Evolutionary conservation across 108 stramenopile genomes (phyloP).

Genomic region (Pseudonitzschia multiseries): DNA sequence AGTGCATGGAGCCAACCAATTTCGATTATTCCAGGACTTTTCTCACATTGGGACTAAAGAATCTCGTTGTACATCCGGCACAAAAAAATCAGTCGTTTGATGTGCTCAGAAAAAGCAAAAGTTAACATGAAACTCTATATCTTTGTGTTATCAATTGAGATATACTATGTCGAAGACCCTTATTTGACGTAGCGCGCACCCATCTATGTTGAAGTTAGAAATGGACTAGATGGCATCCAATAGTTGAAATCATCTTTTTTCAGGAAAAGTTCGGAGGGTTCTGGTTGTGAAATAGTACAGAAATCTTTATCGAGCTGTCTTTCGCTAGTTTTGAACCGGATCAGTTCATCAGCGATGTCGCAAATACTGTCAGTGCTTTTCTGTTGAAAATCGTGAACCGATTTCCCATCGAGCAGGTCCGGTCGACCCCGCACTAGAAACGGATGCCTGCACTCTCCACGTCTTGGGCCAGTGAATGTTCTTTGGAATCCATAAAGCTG

Average conservation of each 20-base stretch:
- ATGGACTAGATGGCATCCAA: constrained; percentile 3
- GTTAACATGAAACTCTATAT: too few relatives aligned
- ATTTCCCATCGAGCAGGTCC: background rate
- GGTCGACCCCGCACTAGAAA: background rate
- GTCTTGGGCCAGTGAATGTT: constrained; percentile 35
- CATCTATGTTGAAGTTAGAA: too few relatives aligned
- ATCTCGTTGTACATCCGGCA: too few relatives aligned
- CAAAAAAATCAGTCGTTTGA: too few relatives aligned
- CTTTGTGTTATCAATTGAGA: too few relatives aligned
- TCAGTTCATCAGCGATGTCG: background rate
- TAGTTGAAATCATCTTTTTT: constrained; percentile 1
- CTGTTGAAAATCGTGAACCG: constrained; percentile 10
- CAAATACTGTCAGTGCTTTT: background rate
- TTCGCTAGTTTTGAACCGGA: background rate
- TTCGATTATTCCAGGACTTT: too few relatives aligned
- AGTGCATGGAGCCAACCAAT: too few relatives aligned
- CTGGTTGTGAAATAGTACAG: background rate
- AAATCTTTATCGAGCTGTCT: background rate
- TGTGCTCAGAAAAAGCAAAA: too few relatives aligned
- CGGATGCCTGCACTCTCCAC: constrained; percentile 44
- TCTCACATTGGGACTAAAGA: too few relatives aligned
- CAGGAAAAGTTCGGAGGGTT: background rate
- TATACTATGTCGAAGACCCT: too few relatives aligned
- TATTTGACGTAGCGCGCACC: too few relatives aligned
- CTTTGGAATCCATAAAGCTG: constrained; percentile 60